Percentiles rank a stretch among this genome's conserved stretches.
Evolutionary conservation across 257 asterid genomes (phyloP).

Genomic region (Cordia subcordata): DNA sequence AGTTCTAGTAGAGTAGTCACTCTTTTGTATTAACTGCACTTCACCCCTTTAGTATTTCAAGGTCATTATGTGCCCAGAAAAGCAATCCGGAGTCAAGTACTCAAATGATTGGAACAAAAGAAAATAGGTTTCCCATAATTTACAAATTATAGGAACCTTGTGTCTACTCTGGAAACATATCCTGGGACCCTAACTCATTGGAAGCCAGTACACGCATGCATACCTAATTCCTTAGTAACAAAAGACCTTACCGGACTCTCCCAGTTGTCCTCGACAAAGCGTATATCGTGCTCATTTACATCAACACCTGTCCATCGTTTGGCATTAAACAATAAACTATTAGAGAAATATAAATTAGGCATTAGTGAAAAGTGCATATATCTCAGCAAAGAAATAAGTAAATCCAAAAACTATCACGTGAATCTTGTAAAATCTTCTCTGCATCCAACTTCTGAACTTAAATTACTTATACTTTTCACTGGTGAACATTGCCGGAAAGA

Average conservation of each 20-base stretch:
- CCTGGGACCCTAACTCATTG: neutral
- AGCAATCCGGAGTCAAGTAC: neutral
- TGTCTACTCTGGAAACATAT: neutral
- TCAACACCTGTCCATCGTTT: slow-evolving; percentile 61
- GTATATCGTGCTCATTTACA: slow-evolving; percentile 91
- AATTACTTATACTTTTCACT: too few species aligned
- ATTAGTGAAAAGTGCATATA: neutral
- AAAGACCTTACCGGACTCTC: slow-evolving; percentile 89
- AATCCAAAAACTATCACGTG: too few species aligned
- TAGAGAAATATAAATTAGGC: slow-evolving; percentile 9
- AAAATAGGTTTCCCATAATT: too few species aligned
- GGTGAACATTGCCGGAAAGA: too few species aligned
- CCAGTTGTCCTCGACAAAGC: slow-evolving; percentile 99
- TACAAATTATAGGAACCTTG: too few species aligned
- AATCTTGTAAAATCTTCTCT: too few species aligned
- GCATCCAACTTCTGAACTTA: too few species aligned
- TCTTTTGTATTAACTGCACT: neutral
- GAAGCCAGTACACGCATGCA: slow-evolving; percentile 1
- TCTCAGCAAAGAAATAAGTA: neutral
- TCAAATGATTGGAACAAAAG: neutral
- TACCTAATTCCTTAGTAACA: slow-evolving; percentile 9
- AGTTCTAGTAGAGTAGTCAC: neutral
- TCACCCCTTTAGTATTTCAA: neutral
- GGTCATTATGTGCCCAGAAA: neutral
- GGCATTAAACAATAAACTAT: slow-evolving; percentile 8